A percentile compares a stretch with the other conserved stretches of the same genome.
These are phyloP conservation scores for Salvia sclarea DNA, from an alignment of 305 asterid species.

Conservation along the genomic window DNA sequence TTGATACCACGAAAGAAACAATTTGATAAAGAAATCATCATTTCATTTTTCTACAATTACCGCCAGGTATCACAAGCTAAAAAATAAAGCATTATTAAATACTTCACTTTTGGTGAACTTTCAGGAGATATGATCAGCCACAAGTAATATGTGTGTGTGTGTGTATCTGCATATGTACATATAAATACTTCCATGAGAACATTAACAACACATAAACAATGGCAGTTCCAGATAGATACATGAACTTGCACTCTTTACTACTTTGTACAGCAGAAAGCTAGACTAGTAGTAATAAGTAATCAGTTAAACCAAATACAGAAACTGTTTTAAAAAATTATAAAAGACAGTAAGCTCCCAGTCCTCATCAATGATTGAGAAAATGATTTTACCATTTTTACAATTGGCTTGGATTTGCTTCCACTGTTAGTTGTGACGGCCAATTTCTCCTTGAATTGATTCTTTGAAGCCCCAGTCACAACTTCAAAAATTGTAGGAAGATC, in stretches of 20 bases:
- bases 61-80: not conserved
- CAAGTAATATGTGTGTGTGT: not conserved
- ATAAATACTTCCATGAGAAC: slow-evolving; percentile 11
- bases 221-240: not conserved
- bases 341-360: slow-evolving; percentile 1
- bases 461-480: slow-evolving; percentile 67
- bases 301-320: slow-evolving; percentile 9
- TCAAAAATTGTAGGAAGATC: slow-evolving; percentile 83
- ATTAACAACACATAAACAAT: not conserved
- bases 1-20: slow-evolving; percentile 5
- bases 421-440: slow-evolving; percentile 59
- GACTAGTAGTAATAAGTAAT: not conserved
- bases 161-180: not conserved
- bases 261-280: slow-evolving; percentile 3
- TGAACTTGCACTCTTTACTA: not conserved
- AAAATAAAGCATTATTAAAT: not conserved
- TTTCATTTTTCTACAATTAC: not conserved
- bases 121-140: not conserved
- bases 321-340: slow-evolving; percentile 7
- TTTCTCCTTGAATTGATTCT: slow-evolving; percentile 72
- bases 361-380: slow-evolving; percentile 6
- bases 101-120: slow-evolving; percentile 7
- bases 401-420: slow-evolving; percentile 71
- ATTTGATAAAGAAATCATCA: not conserved
- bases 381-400: slow-evolving; percentile 48